phyloP scores from a whole-genome alignment of 495 filamentous ascomycete species.

The Letharia columbiana region DNA sequence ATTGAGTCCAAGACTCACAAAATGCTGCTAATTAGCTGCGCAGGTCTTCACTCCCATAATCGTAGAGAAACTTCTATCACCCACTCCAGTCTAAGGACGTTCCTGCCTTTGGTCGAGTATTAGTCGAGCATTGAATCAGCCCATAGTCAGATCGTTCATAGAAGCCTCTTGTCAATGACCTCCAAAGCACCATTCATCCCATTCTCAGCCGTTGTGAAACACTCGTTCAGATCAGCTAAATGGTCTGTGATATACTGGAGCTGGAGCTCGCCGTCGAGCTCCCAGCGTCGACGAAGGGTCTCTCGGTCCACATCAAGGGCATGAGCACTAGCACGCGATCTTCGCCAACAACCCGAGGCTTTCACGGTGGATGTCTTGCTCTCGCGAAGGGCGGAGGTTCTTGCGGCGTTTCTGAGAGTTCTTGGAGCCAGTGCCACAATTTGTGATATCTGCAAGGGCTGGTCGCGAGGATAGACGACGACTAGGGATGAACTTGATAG shows the following conservation, averaged over 20 bases:
- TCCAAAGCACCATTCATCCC: slow-evolving; percentile 14
- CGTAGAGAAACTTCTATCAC: background rate
- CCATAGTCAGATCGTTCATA: background rate
- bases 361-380: background rate
- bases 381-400: background rate
- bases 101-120: background rate
- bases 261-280: slow-evolving; percentile 16
- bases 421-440: background rate
- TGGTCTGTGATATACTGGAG: slow-evolving; percentile 15
- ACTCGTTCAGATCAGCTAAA: slow-evolving; percentile 14
- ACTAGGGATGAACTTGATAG: background rate
- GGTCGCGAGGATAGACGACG: background rate
- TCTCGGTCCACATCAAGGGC: slow-evolving; percentile 3
- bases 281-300: slow-evolving; percentile 17
- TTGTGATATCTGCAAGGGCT: background rate
- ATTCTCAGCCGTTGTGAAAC: slow-evolving; percentile 16
- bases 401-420: background rate
- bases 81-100: background rate
- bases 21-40: background rate
- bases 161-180: slow-evolving; percentile 17
- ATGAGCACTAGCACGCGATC: slow-evolving; percentile 4
- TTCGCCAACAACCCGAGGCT: slow-evolving; percentile 4
- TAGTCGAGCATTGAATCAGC: background rate
- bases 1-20: background rate
- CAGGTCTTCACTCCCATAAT: background rate